Evolutionary conservation across 1,284 basidiomycete genomes (phyloP).

Genomic region (Grifola frondosa): DNA sequence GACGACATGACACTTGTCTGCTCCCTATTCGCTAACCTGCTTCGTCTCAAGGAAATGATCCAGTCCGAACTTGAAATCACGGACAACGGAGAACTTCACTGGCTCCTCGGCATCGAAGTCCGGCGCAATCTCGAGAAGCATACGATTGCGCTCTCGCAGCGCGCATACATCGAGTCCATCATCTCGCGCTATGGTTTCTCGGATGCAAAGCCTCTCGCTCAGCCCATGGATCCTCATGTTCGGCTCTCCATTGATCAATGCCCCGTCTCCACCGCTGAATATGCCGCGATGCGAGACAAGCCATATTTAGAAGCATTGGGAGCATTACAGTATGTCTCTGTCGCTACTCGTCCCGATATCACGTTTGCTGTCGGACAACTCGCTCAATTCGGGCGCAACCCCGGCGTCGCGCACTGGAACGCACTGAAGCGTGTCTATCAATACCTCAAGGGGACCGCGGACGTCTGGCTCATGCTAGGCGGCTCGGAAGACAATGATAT

Average conservation of each 20-base stretch:
- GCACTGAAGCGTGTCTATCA: conserved; percentile 38
- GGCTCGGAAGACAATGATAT: conserved; percentile 5
- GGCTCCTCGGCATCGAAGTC: conserved; percentile 25
- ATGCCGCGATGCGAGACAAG: conserved; percentile 3
- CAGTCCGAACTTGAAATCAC: conserved; percentile 34
- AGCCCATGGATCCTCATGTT: conserved; percentile 29
- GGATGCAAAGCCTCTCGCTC: conserved; percentile 26
- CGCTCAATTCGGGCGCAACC: conserved; percentile 32
- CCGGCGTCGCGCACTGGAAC: conserved; percentile 34
- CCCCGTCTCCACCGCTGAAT: not conserved
- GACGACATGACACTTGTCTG: conserved; percentile 17
- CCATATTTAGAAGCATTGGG: conserved; percentile 29
- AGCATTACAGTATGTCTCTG: conserved; percentile 38
- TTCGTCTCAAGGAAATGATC: conserved; percentile 27
- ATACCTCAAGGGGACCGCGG: conserved; percentile 42
- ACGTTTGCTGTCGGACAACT: conserved; percentile 38
- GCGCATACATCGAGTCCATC: conserved; percentile 6
- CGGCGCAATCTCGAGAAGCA: conserved; percentile 8
- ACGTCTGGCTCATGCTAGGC: conserved; percentile 31
- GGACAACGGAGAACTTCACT: conserved; percentile 1
- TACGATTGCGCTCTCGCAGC: conserved; percentile 8
- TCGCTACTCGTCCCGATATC: conserved; percentile 42
- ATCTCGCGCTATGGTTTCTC: conserved; percentile 18
- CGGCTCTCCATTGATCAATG: conserved; percentile 11
- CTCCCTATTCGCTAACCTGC: conserved; percentile 1